Evolutionary conservation across 2,329 filamentous ascomycete species (phyloP).

Genomic region (Penicillium fuscoglaucum): DNA sequence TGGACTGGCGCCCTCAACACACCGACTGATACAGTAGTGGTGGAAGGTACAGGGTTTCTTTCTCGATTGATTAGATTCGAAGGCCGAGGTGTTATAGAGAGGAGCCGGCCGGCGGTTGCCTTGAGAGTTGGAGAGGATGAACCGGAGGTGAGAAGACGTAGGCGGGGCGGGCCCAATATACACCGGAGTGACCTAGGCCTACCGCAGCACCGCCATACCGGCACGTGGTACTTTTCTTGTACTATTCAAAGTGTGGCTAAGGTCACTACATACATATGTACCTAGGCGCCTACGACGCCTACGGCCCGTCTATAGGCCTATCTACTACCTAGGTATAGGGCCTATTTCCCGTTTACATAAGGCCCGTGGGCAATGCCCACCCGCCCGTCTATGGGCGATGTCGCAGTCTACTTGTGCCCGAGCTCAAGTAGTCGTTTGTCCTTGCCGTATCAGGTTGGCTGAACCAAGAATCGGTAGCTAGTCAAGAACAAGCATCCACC

Average conservation of each 20-base stretch:
- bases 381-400: too few relatives aligned
- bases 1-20: constrained; percentile 18
- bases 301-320: too few relatives aligned
- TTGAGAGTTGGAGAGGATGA: constrained; percentile 15
- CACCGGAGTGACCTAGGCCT: constrained; percentile 16
- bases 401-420: too few relatives aligned
- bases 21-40: constrained; percentile 9
- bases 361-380: too few relatives aligned
- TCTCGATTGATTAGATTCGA: not conserved
- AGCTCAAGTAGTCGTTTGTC: too few relatives aligned
- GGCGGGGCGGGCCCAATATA: constrained; percentile 20
- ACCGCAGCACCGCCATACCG: constrained; percentile 12
- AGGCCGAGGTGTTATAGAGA: constrained; percentile 13
- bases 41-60: not conserved
- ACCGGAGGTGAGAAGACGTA: constrained; percentile 12
- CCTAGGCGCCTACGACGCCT: too few relatives aligned
- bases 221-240: constrained; percentile 24
- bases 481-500: too few relatives aligned
- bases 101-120: constrained; percentile 30
- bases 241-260: constrained; percentile 9
- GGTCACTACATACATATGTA: not conserved
- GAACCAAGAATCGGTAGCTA: too few relatives aligned
- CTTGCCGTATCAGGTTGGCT: too few relatives aligned
- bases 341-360: too few relatives aligned
- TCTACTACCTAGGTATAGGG: too few relatives aligned